A percentile compares a stretch with the other conserved stretches of the same genome.
These are phyloP conservation scores for Mariannaea sp. DNA, from an alignment of 2,329 filamentous ascomycete species.

Conservation along the genomic window DNA sequence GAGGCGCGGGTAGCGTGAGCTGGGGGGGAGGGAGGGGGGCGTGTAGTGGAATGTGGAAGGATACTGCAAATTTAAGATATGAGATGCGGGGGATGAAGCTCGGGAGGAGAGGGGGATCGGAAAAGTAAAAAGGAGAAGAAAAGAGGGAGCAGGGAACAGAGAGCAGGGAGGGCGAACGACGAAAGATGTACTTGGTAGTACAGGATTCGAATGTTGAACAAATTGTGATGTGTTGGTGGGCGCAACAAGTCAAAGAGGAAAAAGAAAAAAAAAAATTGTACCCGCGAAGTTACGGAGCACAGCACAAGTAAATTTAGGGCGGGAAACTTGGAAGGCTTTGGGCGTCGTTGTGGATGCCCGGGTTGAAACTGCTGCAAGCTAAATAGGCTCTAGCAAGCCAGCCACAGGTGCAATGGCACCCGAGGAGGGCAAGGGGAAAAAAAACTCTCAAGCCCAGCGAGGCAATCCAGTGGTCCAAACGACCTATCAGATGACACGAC, in stretches of 20 bases:
- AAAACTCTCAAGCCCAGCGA: slow-evolving; percentile 11
- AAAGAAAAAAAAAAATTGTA: slow-evolving; percentile 24
- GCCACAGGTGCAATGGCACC: slow-evolving; percentile 23
- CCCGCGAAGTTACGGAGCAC: too few relatives aligned
- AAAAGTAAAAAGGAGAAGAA: not conserved
- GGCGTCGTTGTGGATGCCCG: slow-evolving; percentile 23
- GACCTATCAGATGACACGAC: slow-evolving; percentile 15
- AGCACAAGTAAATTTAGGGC: too few relatives aligned
- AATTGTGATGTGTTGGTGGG: slow-evolving; percentile 23
- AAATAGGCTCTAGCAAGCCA: slow-evolving; percentile 1
- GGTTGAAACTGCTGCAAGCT: slow-evolving; percentile 19
- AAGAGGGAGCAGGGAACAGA: not conserved
- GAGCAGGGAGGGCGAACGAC: not conserved
- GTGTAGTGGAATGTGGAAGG: slow-evolving; percentile 31
- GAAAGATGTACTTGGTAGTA: not conserved
- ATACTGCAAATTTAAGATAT: slow-evolving; percentile 34
- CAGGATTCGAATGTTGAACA: not conserved
- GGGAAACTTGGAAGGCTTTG: slow-evolving; percentile 25
- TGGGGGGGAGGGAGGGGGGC: slow-evolving; percentile 35
- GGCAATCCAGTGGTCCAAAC: slow-evolving; percentile 6
- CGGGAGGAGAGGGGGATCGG: not conserved
- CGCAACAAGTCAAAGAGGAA: not conserved
- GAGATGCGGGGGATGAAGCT: slow-evolving; percentile 7
- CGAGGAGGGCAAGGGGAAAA: too few relatives aligned
- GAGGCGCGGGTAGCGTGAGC: slow-evolving; percentile 34